Base-by-base conservation (phyloP, 768 basidiomycete species). In the Tylopilus intermedius region DNA sequence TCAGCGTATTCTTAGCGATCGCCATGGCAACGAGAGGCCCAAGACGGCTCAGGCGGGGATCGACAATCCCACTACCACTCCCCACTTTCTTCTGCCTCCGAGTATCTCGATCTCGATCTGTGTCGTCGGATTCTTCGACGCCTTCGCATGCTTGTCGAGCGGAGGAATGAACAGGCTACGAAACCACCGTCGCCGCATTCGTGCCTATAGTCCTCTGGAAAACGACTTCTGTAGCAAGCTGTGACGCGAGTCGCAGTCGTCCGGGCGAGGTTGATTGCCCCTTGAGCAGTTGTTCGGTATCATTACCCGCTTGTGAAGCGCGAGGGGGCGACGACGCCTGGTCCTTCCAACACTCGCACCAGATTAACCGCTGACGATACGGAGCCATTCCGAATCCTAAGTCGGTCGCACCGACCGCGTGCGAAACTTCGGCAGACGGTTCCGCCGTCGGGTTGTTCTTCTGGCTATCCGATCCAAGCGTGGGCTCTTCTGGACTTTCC, bases 91-190 rank as follows among this genome's bases (percentile, higher is more conserved):
- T 58, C 45, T 4, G 50, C 7, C 26, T n/a, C 55, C 26, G 0
- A 48, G 46, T 14, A 58, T 38, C 40, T 58, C 47, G 15, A 62
- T 51, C 41, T 53, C 55, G 0, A 47, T 53, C 18, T 49, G 51
- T 8, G 49, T 54, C 21, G 14, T 18, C 1, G 39, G 22, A 32
- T 56, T 49, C 30, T 6, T 54, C 13, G 44, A 48, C 2, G 8
- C 38, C 21, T 52, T 50, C 11, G 9, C n/a, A 1, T 35, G 29
- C 29, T 47, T 27, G 14, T 50, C 53, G 11, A 55, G 57, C 18
- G 48, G n/a, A 3, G 62, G 50, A 2, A 46, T 15, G 22, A 53
- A 57, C 18, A 50, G 0, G 22, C 45, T 51, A 0, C 47, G 52
- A 15, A 56, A 37, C 15, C 24, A 50, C 18, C 18, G 18, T 18